A percentile compares a stretch with the other conserved stretches of the same genome.
Evolutionary conservation across 768 basidiomycete species (phyloP).

Genomic region (Collybia mongolica): DNA sequence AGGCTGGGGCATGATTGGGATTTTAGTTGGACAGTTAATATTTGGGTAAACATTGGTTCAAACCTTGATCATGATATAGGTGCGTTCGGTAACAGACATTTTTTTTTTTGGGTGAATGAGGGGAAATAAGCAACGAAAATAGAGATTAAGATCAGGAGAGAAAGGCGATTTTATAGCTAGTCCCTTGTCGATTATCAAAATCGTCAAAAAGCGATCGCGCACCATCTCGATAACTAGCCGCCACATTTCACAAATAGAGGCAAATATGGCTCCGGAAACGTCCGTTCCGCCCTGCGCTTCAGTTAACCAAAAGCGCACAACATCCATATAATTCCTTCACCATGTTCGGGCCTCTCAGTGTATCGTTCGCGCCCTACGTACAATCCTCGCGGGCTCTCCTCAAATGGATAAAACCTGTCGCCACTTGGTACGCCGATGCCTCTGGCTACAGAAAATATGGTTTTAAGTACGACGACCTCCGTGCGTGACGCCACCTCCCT

Average conservation of each 20-base stretch:
- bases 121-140: slow-evolving; percentile 21
- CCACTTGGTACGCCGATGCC: slow-evolving; percentile 78
- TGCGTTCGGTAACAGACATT: slow-evolving; percentile 82
- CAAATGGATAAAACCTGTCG: slow-evolving; percentile 71
- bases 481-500: slow-evolving; percentile 45
- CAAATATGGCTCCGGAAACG: slow-evolving; percentile 43
- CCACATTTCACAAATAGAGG: slow-evolving; percentile 36
- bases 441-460: slow-evolving; percentile 86
- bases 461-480: slow-evolving; percentile 92
- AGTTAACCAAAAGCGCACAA: slow-evolving; percentile 7
- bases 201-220: slow-evolving; percentile 28
- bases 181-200: slow-evolving; percentile 22
- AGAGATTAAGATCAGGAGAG: slow-evolving; percentile 18
- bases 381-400: slow-evolving; percentile 66
- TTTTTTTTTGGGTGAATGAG: slow-evolving; percentile 1
- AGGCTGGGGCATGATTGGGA: slow-evolving; percentile 51
- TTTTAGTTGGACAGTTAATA: slow-evolving; percentile 10
- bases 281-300: slow-evolving; percentile 22
- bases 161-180: slow-evolving; percentile 9
- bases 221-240: slow-evolving; percentile 26
- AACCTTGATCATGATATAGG: slow-evolving; percentile 99
- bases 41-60: neutral
- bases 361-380: slow-evolving; percentile 77
- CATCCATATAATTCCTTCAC: slow-evolving; percentile 18
- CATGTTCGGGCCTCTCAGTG: slow-evolving; percentile 64